A percentile compares a stretch with the other conserved stretches of the same genome.
These are phyloP conservation scores for Calonectria pseudoreteaudii DNA, from an alignment of 2,329 filamentous ascomycete species.

Conservation along the genomic window DNA sequence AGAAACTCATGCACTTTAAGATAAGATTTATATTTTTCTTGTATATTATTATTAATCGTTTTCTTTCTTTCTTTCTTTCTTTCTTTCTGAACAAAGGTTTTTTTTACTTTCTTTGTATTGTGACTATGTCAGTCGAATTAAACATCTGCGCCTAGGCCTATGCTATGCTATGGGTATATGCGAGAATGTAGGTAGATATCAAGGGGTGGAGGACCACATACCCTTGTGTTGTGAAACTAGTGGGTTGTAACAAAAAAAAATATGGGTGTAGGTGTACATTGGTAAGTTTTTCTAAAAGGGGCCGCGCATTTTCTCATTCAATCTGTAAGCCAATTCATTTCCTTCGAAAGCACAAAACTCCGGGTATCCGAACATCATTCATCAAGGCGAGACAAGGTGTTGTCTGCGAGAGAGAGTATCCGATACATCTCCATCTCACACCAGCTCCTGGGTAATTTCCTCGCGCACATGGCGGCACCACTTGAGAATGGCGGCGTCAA, in stretches of 20 bases:
- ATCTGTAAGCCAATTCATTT: constrained; percentile 40
- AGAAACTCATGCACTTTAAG: background rate
- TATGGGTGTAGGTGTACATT: background rate
- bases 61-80: no score
- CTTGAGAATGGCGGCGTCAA: constrained; percentile 83
- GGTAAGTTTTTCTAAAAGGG: constrained; percentile 28
- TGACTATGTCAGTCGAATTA: constrained; percentile 38
- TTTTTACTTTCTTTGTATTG: constrained; percentile 26
- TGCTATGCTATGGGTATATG: constrained; percentile 53
- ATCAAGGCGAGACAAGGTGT: constrained; percentile 33
- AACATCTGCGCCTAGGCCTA: constrained; percentile 45
- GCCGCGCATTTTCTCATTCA: constrained; percentile 32
- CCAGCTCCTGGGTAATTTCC: constrained; percentile 80
- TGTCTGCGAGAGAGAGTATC: constrained; percentile 12
- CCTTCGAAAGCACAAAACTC: constrained; percentile 37
- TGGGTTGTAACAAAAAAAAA: constrained; percentile 25
- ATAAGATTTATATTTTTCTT: background rate
- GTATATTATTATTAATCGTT: no score
- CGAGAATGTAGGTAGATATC: constrained; percentile 45
- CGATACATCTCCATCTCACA: constrained; percentile 46
- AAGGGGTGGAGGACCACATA: constrained; percentile 27
- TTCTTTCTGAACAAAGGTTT: no score
- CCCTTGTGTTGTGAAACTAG: constrained; percentile 13
- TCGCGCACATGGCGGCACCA: constrained; percentile 88
- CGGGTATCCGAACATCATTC: constrained; percentile 43